Evolutionary conservation across 2,329 filamentous ascomycete species (phyloP), one percentile per base, ranked within the genome.

Genomic region (Amphichorda felina): DNA sequence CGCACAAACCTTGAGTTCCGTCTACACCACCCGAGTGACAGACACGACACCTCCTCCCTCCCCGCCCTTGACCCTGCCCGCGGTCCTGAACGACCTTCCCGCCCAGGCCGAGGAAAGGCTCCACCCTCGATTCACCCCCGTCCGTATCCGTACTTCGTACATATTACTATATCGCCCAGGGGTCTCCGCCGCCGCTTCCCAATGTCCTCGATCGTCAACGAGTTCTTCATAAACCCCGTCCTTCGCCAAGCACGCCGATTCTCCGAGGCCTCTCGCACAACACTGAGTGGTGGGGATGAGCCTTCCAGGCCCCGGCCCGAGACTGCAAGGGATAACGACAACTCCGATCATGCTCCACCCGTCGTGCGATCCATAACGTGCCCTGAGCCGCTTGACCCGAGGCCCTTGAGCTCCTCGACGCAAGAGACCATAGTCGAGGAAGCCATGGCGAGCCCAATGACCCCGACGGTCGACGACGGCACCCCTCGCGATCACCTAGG

Each of bases 201-300:
- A 24, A 80, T 80, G 75, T 67, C 70, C 54, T 75, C 68, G 45
- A 60, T 79, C 48, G 74, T 80, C 36, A 70, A 73, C 49, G 71
- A 78, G 41, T 78, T 77, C 51, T 59, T 79, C 46, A 75, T 79
- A 55, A 77, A 77, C 42, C 75, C 76, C 39, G 73, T 79, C 47
- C 57, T 79, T 45, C 72, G 75, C 52, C 75, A 79, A 56, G 75
- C 75, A 47, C 72, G 74, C 42, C 72, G 73, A 43, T 71, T 80
- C 49, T 79, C 76, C 33, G 62, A 64, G 46, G 62, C 63, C 40
- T 64, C 61, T 21, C 55, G 60, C 37, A 50, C 58, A 17, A 59
- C 53, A 43, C 45, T 63, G 45, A 41, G 45, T 48, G 50, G 54
- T 43, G 50, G 50, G 45, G 54, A 55, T 43, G 45, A 50, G 15